Base-by-base conservation (phyloP, 2,329 filamentous ascomycete genomes). In the Tolypocladium tropicale region DNA sequence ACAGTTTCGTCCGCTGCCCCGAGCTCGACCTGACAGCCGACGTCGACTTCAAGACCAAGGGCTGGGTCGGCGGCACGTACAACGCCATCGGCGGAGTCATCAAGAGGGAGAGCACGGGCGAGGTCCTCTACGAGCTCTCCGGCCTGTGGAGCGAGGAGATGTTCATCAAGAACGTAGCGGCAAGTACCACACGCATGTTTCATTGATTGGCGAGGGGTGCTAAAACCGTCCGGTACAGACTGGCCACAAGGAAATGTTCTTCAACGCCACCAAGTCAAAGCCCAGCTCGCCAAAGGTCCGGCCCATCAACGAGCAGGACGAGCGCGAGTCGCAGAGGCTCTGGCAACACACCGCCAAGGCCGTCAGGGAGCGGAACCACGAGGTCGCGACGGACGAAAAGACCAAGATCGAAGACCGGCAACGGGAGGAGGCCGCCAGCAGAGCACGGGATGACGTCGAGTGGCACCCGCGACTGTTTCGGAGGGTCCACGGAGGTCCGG, bases 31-130 rank as follows among this genome's bases (percentile, higher is more conserved):
- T 99, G 21, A 82, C 85, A 30, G 93, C 91, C 58, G 93, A 99
- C 68, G 85, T 99, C 59, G 94, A 99, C 62, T 99, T 99, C 81
- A 97, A 97, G 76, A 95, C 90, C 54, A 97, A 97, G 73, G 94
- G 94, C 6, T 99, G 95, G 82, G 93, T 99, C 61, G 87, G 90
- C 54, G 94, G 94, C 9, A 94, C 89, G 1, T 99, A 99, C 73
- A 96, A 99, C 67, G 90, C 91, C 39, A 96, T 99, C 65, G 91
- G 90, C 10, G 94, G 94, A 10, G 85, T 79, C 43, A 95, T 99
- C 74, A 95, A 88, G 72, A 90, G 92, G 63, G 90, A 92, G 61
- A 85, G 86, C 67, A 92, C 89, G 0, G 91, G 90, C 36, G 92
- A 96, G 70, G 74, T 86, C 7, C 78, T 96, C n/a, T 97, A 85